Percentiles rank a stretch among this genome's conserved stretches.
These are phyloP conservation scores for Paramecium octaurelia DNA, from an alignment of 73 alveolate species.

Conservation along the genomic window DNA sequence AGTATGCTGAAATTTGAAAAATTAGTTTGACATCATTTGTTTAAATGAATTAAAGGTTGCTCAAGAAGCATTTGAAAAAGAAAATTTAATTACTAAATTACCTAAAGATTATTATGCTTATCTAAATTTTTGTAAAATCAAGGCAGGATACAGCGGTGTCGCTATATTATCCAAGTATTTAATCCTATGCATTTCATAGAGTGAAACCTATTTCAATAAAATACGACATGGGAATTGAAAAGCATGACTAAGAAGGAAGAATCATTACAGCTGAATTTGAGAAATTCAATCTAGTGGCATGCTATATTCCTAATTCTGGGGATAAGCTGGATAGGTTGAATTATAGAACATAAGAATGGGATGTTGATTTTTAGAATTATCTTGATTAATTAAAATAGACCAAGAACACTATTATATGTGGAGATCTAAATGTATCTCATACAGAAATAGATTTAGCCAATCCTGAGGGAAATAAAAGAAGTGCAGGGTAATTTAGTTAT, in stretches of 20 bases:
- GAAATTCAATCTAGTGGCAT: constrained; percentile 83
- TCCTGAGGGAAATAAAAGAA: constrained; percentile 80
- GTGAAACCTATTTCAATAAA: constrained; percentile 77
- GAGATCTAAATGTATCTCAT: constrained; percentile 95
- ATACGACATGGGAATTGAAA: constrained; percentile 76
- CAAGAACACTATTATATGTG: constrained; percentile 73
- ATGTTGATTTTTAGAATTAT: constrained; percentile 75
- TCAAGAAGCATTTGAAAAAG: constrained; percentile 64
- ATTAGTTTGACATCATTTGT: constrained; percentile 77
- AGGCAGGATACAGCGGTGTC: constrained; percentile 94
- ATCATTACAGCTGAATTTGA: constrained; percentile 90
- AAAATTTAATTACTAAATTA: constrained; percentile 66
- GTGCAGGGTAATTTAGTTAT: constrained; percentile 70
- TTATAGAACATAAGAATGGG: constrained; percentile 90
- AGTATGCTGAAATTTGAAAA: not conserved
- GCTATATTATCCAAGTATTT: constrained; percentile 79
- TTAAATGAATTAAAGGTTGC: constrained; percentile 86
- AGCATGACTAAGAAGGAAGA: constrained; percentile 94
- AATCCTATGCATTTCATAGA: not conserved
- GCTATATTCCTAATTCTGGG: constrained; percentile 95
- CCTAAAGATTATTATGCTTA: constrained; percentile 54
- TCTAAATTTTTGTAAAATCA: constrained; percentile 82
- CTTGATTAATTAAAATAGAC: constrained; percentile 65
- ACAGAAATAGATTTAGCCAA: constrained; percentile 86
- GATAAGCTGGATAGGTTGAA: constrained; percentile 78